A percentile compares a stretch with the other conserved stretches of the same genome.
These are phyloP conservation scores for Eudorina sp. DNA, from an alignment of 139 green algal genomes.

Conservation along the genomic window DNA sequence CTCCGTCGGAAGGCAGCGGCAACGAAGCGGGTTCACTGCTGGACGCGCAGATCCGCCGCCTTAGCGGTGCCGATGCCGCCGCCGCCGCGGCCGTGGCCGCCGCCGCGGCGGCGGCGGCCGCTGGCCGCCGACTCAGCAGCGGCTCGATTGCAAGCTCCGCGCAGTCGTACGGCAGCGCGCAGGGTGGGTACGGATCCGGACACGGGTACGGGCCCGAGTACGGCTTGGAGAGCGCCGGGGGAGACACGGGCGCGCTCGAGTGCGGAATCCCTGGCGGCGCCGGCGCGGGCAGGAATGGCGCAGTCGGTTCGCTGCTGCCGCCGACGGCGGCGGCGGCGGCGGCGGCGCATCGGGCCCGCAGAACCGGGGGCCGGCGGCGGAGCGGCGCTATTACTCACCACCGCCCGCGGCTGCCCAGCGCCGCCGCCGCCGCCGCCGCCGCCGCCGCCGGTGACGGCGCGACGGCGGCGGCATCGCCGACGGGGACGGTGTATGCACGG, in stretches of 20 bases:
- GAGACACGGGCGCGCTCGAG: slow-evolving; percentile 19
- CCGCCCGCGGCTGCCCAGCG: not conserved
- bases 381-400: too few relatives aligned
- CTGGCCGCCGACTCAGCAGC: not conserved
- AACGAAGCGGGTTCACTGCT: not conserved
- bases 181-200: not conserved
- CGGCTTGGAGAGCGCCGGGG: slow-evolving; percentile 15
- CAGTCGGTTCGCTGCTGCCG: not conserved
- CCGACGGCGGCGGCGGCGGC: not conserved
- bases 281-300: not conserved
- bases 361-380: too few relatives aligned
- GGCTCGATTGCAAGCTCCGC: not conserved
- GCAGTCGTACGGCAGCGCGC: not conserved
- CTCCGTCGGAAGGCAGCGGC: not conserved
- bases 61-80: not conserved
- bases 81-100: not conserved
- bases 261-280: too few relatives aligned
- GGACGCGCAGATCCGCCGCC: not conserved
- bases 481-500: too few relatives aligned
- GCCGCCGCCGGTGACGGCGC: not conserved
- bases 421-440: not conserved
- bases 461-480: not conserved
- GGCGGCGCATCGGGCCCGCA: not conserved
- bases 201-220: slow-evolving; percentile 37
- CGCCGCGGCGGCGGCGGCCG: not conserved